Percentiles rank a stretch among this genome's conserved stretches.
Evolutionary conservation across 1,139 yeast species (phyloP).

Genomic region (Candida sojae): DNA sequence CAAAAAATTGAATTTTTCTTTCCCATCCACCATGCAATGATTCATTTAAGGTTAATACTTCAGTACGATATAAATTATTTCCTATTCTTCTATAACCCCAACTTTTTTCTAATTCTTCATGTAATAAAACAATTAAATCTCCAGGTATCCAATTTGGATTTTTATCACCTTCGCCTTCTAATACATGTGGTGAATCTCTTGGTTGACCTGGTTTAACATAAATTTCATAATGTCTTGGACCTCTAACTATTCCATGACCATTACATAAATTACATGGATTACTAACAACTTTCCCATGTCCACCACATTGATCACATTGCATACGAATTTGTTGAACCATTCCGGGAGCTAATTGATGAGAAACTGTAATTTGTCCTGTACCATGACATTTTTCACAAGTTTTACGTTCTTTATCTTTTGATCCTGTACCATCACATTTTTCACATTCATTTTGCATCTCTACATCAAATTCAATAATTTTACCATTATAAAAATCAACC

Average conservation of each 20-base stretch:
- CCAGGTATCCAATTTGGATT: constrained; percentile 84
- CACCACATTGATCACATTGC: constrained; percentile 77
- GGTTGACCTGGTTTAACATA: constrained; percentile 72
- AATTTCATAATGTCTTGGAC: constrained; percentile 57
- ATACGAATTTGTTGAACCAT: constrained; percentile 85
- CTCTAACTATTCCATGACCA: constrained; percentile 67
- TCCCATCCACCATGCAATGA: constrained; percentile 81
- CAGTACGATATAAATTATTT: constrained; percentile 75
- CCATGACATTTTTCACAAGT: constrained; percentile 74
- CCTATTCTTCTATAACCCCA: constrained; percentile 88
- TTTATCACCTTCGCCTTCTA: constrained; percentile 81
- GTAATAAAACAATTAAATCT: constrained; percentile 61
- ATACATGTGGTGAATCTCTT: constrained; percentile 57
- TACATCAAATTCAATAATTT: constrained; percentile 58
- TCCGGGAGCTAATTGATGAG: constrained; percentile 83
- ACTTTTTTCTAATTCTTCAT: constrained; percentile 55
- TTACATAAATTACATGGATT: constrained; percentile 67
- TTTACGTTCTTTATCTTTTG: constrained; percentile 71
- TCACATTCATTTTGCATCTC: constrained; percentile 75
- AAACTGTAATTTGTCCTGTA: constrained; percentile 64
- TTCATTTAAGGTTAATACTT: constrained; percentile 70
- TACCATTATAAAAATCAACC: constrained; percentile 71
- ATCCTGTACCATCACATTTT: constrained; percentile 81
- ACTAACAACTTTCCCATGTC: constrained; percentile 68
- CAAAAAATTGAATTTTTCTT: constrained; percentile 60